A percentile compares a stretch with the other conserved stretches of the same genome.
These are phyloP conservation scores for Plasmodium chabaudi DNA, from an alignment of 169 alveolate species.

Conservation along the genomic window DNA sequence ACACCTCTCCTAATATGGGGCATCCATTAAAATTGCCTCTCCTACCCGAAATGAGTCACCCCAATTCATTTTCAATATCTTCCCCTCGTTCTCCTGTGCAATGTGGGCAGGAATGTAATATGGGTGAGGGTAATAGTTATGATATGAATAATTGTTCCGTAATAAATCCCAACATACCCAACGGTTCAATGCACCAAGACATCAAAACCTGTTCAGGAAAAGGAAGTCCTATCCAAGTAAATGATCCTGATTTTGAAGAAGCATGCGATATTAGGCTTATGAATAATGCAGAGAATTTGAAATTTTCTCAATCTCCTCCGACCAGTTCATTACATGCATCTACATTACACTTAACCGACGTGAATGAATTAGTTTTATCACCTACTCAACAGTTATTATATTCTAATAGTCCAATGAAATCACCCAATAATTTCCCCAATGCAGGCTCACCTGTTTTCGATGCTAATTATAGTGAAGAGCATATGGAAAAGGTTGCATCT, in stretches of 20 bases:
- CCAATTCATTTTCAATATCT: slow-evolving; percentile 55
- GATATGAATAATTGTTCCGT: slow-evolving; percentile 2
- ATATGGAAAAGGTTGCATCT: slow-evolving; percentile 64
- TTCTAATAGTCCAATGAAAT: slow-evolving; percentile 58
- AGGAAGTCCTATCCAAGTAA: slow-evolving; percentile 18
- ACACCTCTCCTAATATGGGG: slow-evolving; percentile 8
- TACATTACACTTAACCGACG: slow-evolving; percentile 63
- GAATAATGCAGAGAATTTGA: slow-evolving; percentile 68
- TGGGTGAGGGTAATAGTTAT: slow-evolving; percentile 15
- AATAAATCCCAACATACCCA: slow-evolving; percentile 8
- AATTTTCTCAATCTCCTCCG: slow-evolving; percentile 74
- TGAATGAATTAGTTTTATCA: slow-evolving; percentile 68
- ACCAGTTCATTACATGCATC: slow-evolving; percentile 75
- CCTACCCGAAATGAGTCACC: slow-evolving; percentile 26
- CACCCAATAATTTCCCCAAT: slow-evolving; percentile 34
- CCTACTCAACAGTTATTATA: slow-evolving; percentile 61
- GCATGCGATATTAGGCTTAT: slow-evolving; percentile 73
- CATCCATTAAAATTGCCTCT: slow-evolving; percentile 1
- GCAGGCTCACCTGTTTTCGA: slow-evolving; percentile 65
- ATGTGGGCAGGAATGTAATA: slow-evolving; percentile 3
- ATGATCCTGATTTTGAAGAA: slow-evolving; percentile 76
- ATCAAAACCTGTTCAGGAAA: slow-evolving; percentile 4
- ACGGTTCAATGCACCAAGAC: background rate
- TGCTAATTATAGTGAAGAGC: slow-evolving; percentile 58
- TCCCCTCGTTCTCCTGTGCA: slow-evolving; percentile 29